Evolutionary conservation across 495 filamentous ascomycete genomes (phyloP).

Genomic region (Aspergillus panamensis): DNA sequence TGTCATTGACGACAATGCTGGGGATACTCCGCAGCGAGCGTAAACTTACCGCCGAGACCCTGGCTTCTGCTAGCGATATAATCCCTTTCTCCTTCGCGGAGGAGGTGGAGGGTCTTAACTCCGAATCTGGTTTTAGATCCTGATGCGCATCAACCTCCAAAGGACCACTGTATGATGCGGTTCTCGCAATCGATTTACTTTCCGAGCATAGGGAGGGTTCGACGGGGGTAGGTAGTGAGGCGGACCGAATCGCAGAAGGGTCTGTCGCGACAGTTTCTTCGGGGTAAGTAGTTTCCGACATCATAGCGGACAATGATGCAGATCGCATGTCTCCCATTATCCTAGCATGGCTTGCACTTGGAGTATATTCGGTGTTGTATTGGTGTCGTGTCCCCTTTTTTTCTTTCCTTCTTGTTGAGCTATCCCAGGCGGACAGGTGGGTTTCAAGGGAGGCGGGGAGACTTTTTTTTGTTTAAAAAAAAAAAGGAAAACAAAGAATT

Average conservation of each 20-base stretch:
- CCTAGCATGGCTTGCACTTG: conserved; percentile 38
- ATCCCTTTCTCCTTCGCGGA: conserved; percentile 10
- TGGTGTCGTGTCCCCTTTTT: conserved; percentile 2
- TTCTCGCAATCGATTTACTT: conserved; percentile 29
- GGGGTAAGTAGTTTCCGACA: conserved; percentile 31
- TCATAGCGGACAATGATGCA: conserved; percentile 32
- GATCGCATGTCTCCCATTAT: conserved; percentile 40
- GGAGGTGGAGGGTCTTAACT: conserved; percentile 5
- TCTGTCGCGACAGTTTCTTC: conserved; percentile 28
- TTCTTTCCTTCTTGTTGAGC: neutral
- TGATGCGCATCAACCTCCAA: conserved; percentile 17
- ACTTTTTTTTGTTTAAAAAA: no score
- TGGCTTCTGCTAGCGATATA: conserved; percentile 11
- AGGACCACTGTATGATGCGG: conserved; percentile 25
- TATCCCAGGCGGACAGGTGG: neutral
- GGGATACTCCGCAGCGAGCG: conserved; percentile 40
- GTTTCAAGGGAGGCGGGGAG: conserved; percentile 14
- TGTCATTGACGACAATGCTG: conserved; percentile 43
- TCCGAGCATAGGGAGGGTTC: conserved; percentile 27
- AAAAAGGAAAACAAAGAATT: conserved; percentile 18
- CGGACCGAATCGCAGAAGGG: conserved; percentile 29
- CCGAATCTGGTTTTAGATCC: conserved; percentile 13
- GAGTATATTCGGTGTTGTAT: neutral
- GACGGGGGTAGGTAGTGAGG: conserved; percentile 29
- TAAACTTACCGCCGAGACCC: conserved; percentile 21